Evolutionary conservation across 371 early-diverging fungal genomes (phyloP).

Genomic region (Umbelopsis sp.): DNA sequence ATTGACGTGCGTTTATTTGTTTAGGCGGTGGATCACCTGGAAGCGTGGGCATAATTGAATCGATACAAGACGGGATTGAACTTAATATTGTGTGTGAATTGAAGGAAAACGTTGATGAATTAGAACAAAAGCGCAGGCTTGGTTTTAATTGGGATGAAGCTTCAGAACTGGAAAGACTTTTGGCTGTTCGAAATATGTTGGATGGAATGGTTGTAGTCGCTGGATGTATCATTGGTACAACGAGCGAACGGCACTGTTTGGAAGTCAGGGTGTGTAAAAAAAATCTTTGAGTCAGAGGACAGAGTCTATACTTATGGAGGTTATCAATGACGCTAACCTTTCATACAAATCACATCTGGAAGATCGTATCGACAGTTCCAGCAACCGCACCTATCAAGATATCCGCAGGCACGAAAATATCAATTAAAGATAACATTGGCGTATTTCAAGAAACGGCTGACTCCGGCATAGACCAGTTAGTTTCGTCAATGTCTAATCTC

Average conservation of each 20-base stretch:
- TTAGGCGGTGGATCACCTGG: conserved; percentile 24
- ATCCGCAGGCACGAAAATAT: background rate
- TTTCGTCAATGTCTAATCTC: conserved; percentile 19
- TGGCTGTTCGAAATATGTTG: conserved; percentile 26
- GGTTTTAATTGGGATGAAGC: conserved; percentile 36
- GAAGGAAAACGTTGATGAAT: conserved; percentile 23
- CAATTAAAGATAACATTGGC: background rate
- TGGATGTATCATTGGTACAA: conserved; percentile 10
- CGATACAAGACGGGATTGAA: conserved; percentile 13
- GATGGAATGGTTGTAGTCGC: conserved; percentile 20
- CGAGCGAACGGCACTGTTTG: conserved; percentile 7
- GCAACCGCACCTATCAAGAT: background rate
- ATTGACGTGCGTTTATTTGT: background rate
- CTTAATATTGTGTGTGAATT: background rate
- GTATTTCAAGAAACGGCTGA: background rate
- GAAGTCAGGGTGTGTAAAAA: background rate
- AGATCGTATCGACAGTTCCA: background rate
- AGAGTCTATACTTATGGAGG: background rate
- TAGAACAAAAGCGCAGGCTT: conserved; percentile 27
- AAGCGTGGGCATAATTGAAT: conserved; percentile 20
- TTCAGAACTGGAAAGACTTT: conserved; percentile 25
- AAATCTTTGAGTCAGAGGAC: background rate
- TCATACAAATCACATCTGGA: background rate
- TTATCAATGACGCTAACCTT: background rate
- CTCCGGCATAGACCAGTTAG: conserved; percentile 24